These are phyloP conservation scores for Pseudogymnoascus sp. DNA, from an alignment of 2,329 filamentous ascomycete genomes.

Conservation along the genomic window DNA sequence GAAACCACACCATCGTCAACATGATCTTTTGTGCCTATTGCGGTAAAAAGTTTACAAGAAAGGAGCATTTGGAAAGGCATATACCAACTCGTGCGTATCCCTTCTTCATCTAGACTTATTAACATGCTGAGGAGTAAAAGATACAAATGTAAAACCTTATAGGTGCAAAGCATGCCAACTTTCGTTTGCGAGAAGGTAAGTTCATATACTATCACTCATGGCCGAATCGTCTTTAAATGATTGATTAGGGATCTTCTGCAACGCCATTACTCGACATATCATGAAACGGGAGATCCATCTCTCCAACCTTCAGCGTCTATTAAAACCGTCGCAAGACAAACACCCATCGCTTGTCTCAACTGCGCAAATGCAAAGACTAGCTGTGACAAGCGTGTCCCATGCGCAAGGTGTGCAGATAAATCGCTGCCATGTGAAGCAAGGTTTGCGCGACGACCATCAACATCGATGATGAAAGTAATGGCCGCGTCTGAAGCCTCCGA, in stretches of 20 bases:
- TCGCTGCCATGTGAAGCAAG: slow-evolving; percentile 40
- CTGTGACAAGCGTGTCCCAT: slow-evolving; percentile 42
- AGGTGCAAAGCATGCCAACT: slow-evolving; percentile 41
- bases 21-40: slow-evolving; percentile 46
- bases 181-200: slow-evolving; percentile 42
- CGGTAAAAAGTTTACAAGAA: slow-evolving; percentile 45
- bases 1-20: slow-evolving; percentile 6
- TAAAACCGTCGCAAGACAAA: slow-evolving; percentile 33
- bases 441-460: slow-evolving; percentile 43
- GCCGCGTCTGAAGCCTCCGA: neutral
- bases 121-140: slow-evolving; percentile 26
- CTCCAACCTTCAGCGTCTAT: slow-evolving; percentile 37
- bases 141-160: slow-evolving; percentile 48
- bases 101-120: neutral
- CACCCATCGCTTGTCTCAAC: slow-evolving; percentile 41
- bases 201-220: neutral
- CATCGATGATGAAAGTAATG: slow-evolving; percentile 26
- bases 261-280: slow-evolving; percentile 43
- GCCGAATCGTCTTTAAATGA: neutral
- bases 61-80: slow-evolving; percentile 48
- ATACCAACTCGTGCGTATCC: slow-evolving; percentile 40
- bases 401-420: slow-evolving; percentile 41
- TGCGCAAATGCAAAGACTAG: slow-evolving; percentile 44
- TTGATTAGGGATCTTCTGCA: slow-evolving; percentile 38
- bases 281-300: slow-evolving; percentile 40